Evolutionary conservation across 1,284 basidiomycete species (phyloP).

Genomic region (Moniliella sp.): DNA sequence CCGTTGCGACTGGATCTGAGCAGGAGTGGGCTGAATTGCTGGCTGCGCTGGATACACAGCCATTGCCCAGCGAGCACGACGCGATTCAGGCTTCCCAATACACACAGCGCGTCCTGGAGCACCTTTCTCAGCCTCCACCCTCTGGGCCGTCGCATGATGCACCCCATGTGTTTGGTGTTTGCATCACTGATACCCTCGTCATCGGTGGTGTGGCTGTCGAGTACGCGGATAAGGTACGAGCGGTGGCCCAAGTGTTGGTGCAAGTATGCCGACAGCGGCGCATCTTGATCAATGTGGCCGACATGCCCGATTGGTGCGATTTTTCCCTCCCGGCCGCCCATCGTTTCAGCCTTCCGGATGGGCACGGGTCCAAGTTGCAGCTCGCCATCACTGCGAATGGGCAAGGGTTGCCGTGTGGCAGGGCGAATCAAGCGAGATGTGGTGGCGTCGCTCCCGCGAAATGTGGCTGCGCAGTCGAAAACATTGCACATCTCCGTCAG

Average conservation of each 20-base stretch:
- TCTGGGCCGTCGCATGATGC: too few species aligned
- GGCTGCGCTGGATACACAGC: conserved; percentile 1
- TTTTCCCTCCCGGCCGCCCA: conserved; percentile 72
- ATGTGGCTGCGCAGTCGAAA: conserved; percentile 57
- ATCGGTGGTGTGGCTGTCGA: neutral
- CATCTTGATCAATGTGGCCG: conserved; percentile 65
- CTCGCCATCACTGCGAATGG: conserved; percentile 78
- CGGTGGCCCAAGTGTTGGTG: conserved; percentile 11
- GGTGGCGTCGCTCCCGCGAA: conserved; percentile 50
- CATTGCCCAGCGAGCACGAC: neutral
- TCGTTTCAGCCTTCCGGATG: conserved; percentile 51
- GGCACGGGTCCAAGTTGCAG: too few species aligned
- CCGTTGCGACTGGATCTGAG: neutral
- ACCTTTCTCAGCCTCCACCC: too few species aligned
- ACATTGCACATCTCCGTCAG: conserved; percentile 42
- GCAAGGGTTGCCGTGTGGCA: conserved; percentile 64
- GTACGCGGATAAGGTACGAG: neutral
- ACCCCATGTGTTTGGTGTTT: conserved; percentile 16
- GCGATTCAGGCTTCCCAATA: neutral
- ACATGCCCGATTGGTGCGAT: conserved; percentile 65
- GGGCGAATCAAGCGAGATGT: conserved; percentile 62
- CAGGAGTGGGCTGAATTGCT: conserved; percentile 1
- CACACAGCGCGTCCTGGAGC: neutral
- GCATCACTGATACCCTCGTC: conserved; percentile 28
- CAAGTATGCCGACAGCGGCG: conserved; percentile 30